Conservation (phyloP, 2,329 filamentous ascomycete species). For the Neurospora sp. region DNA sequence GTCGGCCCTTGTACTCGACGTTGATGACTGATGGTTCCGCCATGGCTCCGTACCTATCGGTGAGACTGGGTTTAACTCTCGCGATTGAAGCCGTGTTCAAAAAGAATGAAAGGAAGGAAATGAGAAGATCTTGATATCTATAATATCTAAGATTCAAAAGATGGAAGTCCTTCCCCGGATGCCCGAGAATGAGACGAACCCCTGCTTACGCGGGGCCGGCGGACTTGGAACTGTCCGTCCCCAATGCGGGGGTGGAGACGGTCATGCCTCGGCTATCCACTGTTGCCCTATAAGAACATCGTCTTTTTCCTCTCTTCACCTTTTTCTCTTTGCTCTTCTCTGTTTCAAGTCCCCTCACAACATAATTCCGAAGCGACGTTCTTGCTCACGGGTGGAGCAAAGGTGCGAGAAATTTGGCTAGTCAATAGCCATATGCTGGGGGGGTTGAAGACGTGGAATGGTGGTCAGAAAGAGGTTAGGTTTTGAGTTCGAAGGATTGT, state of each 20-base stretch:
- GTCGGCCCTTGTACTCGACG: constrained; percentile 54
- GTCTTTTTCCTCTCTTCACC: background rate
- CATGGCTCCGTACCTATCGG: background rate
- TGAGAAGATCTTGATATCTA: background rate
- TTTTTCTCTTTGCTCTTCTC: background rate
- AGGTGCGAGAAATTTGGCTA: too few species aligned
- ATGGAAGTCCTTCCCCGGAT: background rate
- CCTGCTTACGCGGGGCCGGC: background rate
- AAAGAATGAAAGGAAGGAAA: background rate
- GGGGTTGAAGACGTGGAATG: background rate
- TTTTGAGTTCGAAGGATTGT: background rate
- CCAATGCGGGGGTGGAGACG: background rate
- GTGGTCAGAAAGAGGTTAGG: background rate
- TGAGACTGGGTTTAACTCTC: background rate
- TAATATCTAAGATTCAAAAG: background rate
- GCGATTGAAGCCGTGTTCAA: background rate
- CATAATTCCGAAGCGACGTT: background rate
- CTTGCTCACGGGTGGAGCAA: too few species aligned
- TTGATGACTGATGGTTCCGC: constrained; percentile 32
- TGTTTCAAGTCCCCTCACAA: background rate
- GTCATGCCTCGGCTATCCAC: background rate
- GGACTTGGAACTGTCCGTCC: background rate
- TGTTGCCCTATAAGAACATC: background rate
- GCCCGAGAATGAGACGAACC: background rate
- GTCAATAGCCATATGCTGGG: too few species aligned